Conservation (phyloP, 345 rosid genomes). For the Draba incana region DNA sequence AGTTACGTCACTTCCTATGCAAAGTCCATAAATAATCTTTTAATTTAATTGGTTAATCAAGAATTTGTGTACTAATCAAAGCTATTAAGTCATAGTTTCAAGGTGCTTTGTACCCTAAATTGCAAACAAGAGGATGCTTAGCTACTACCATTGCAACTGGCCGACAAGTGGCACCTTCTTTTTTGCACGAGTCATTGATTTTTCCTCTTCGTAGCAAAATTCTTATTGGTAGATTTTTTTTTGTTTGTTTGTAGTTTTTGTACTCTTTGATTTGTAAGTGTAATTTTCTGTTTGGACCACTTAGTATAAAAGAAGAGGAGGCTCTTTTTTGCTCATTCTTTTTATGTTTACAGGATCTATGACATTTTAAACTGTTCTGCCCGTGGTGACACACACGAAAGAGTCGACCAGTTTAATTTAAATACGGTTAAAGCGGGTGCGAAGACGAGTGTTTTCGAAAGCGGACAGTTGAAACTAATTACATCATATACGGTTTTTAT, state of each 20-base stretch:
- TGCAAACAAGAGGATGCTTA: slow-evolving; percentile 43
- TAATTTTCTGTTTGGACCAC: slow-evolving; percentile 15
- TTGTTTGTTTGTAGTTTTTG: background rate
- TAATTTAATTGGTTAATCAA: slow-evolving; percentile 12
- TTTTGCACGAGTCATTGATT: background rate
- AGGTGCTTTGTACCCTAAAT: slow-evolving; percentile 47
- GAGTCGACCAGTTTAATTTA: no score
- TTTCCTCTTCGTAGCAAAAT: background rate
- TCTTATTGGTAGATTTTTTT: background rate
- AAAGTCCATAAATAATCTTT: slow-evolving; percentile 3
- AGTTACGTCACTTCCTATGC: slow-evolving; percentile 22
- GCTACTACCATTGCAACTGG: slow-evolving; percentile 45
- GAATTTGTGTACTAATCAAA: slow-evolving; percentile 24
- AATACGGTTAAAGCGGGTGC: no score
- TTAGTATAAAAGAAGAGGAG: background rate
- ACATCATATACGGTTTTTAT: no score
- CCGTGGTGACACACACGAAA: background rate
- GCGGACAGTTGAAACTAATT: no score
- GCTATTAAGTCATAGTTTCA: slow-evolving; percentile 31
- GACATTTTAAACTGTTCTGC: slow-evolving; percentile 12
- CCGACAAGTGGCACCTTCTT: slow-evolving; percentile 65
- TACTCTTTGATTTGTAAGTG: background rate
- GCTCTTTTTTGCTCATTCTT: slow-evolving; percentile 25
- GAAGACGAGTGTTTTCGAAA: no score
- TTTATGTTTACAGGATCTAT: slow-evolving; percentile 23